A percentile compares a stretch with the other conserved stretches of the same genome.
Conservation (phyloP, 805 yeast genomes). For the Sugiyamaella smithiae region DNA sequence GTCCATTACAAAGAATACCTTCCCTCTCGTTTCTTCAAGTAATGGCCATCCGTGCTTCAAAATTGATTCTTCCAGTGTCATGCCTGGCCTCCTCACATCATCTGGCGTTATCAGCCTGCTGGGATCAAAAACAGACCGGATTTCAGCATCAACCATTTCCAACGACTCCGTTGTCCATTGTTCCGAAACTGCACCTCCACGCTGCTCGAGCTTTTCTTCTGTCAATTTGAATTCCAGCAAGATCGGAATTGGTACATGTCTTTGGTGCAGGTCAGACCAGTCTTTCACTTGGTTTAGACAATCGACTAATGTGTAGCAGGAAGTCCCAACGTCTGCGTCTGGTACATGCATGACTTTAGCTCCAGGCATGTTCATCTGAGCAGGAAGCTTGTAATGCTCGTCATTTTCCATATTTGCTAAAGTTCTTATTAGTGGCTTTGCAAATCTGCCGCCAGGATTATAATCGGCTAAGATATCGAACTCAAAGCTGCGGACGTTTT, state of each 20-base stretch:
- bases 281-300: not conserved
- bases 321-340: not conserved
- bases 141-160: not conserved
- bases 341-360: not conserved
- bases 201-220: not conserved
- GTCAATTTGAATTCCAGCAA: not conserved
- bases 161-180: not conserved
- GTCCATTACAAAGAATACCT: constrained; percentile 2
- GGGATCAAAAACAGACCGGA: constrained; percentile 2
- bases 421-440: not conserved
- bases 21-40: not conserved
- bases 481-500: not conserved
- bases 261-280: not conserved
- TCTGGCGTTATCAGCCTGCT: not conserved
- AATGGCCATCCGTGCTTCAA: constrained; percentile 1
- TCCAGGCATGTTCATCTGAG: not conserved
- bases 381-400: not conserved
- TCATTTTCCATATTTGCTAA: not conserved
- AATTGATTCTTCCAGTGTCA: not conserved
- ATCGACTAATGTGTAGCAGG: not conserved
- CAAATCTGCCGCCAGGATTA: not conserved
- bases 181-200: not conserved
- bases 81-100: not conserved
- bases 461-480: not conserved
- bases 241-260: constrained; percentile 1